Evolutionary conservation across 2,329 filamentous ascomycete genomes (phyloP).

Genomic region (Fusarium sp.): DNA sequence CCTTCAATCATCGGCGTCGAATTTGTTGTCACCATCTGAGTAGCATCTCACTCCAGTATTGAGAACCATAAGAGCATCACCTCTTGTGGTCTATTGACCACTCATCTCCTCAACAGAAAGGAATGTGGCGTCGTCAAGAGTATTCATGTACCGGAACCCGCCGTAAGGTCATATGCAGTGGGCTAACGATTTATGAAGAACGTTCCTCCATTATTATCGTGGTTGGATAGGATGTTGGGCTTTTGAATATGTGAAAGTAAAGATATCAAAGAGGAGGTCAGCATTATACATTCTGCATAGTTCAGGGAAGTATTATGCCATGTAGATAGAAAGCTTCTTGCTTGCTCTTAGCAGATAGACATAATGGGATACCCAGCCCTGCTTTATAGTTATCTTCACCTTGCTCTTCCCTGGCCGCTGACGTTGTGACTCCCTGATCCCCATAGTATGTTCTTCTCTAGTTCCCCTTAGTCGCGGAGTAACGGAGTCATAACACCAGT

Average conservation of each 20-base stretch:
- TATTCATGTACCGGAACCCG: slow-evolving; percentile 33
- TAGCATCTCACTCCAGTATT: slow-evolving; percentile 28
- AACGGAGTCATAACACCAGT: slow-evolving; percentile 43
- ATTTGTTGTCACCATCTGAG: slow-evolving; percentile 29
- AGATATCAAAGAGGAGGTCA: slow-evolving; percentile 33
- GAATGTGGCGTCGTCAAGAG: slow-evolving; percentile 33
- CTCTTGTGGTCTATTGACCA: slow-evolving; percentile 13
- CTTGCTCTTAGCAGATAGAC: slow-evolving; percentile 46
- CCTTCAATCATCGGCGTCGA: slow-evolving; percentile 22
- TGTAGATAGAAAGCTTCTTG: slow-evolving; percentile 46
- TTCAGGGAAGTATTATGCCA: slow-evolving; percentile 35
- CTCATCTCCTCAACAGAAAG: slow-evolving; percentile 14
- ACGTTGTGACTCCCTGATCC: slow-evolving; percentile 28
- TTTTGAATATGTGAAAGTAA: slow-evolving; percentile 40
- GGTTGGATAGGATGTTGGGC: slow-evolving; percentile 34
- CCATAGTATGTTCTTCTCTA: slow-evolving; percentile 26
- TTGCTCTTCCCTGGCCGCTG: slow-evolving; percentile 6
- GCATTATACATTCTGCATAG: slow-evolving; percentile 24
- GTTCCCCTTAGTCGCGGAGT: slow-evolving; percentile 30
- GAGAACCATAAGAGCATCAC: slow-evolving; percentile 12
- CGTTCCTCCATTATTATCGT: slow-evolving; percentile 37
- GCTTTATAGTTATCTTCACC: slow-evolving; percentile 47
- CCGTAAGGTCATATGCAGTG: slow-evolving; percentile 32
- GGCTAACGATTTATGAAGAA: slow-evolving; percentile 41
- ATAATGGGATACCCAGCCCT: slow-evolving; percentile 44